Base-by-base conservation (phyloP, 768 basidiomycete genomes). In the Phylloporus rhodoxanthus region DNA sequence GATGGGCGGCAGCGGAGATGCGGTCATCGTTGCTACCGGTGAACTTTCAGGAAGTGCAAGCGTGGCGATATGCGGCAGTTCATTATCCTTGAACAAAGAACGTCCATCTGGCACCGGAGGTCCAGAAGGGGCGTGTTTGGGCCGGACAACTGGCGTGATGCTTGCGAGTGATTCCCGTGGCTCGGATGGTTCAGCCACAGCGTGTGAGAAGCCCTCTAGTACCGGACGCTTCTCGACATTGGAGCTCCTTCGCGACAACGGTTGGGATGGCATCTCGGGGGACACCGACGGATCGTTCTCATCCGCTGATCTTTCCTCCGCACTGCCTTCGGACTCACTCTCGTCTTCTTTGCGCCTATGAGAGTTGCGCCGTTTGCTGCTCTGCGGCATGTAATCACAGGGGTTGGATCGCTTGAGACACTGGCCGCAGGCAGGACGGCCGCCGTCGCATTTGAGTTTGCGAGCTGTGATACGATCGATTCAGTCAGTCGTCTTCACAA, bases 361-460 rank as follows among this genome's bases (percentile, higher is more conserved):
- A 53, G 77, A 78, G 39, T 80, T 80, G 45, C 87, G 82, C 30
- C 86, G 82, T 65, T 86, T 89, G 67, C 80, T 81, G 57, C 79
- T 82, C 50, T 71, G 71, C 14, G 82, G 80, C 78, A 81, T 82
- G 57, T 91, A 91, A 62, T 90, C 88, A 66, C 89, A 91, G 14
- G 80, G 69, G 57, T 89, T 81, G 41, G 78, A 78, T 43, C 89
- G 81, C 67, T 91, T 90, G 52, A 81, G 70, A 63, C 89, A 91
- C 64, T 91, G 89, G 41, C 80, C 74, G 63, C 89, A 91, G 13
- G 87, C 84, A 8, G 89, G 89, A 43, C 86, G 80, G 36, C 84
- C 85, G 43, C 89, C 89, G 59, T 91, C 89, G 66, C 89, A 91
- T 72, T 91, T 91, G 37, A 91, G 75, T 71, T 91, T 91, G 52